Base-by-base conservation (phyloP, 371 early-diverging fungal genomes). In the Apophysomyces sp. region DNA sequence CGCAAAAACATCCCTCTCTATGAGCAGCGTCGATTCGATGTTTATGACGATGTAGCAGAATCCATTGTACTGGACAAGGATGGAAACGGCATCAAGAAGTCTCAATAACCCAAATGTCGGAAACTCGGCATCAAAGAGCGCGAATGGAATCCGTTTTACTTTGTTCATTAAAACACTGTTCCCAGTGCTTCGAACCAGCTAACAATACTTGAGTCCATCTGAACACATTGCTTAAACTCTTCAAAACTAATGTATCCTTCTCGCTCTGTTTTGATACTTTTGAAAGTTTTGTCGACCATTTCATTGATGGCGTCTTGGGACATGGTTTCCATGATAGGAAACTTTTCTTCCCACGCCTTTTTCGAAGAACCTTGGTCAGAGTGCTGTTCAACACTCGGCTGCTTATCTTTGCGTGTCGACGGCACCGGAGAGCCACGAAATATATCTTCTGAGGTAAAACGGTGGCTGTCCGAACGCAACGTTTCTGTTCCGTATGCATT, bases 261-360 rank as follows among this genome's bases (percentile, higher is more conserved):
- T 36, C 83, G 73, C 57, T 73, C 78, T 0, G 86, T 86, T 36
- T 84, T 82, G 32, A 93, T 89, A 18, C 81, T 84, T 36, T 73
- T 67, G 58, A 93, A 90, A 5, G 92, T 90, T 70, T 89, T 90
- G 58, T 93, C 92, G n/a, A 96, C 93, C 92, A 97, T 92, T 62
- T 95, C 94, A 59, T 92, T 89, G 51, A 95, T 92, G 0, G 96
- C 95, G 63, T 93, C 94, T 68, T 94, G 95, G 11, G 89, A 85
- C 89, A 95, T 90, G 27, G 91, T 89, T 67, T 96, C 95, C 88
- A 95, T 90, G 51, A 94, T 87, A 0, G 96, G 92, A 74, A 88
- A 88, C 26, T 85, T 86, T 52, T 84, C 83, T 55, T 84, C 81
- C 76, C 83, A 85, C 5, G 71, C 63, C 55, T 71, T 72, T 39